Percentiles rank a stretch among this genome's conserved stretches.
Conservation (phyloP, 805 yeast species). For the Jamesozyma lodderae region DNA sequence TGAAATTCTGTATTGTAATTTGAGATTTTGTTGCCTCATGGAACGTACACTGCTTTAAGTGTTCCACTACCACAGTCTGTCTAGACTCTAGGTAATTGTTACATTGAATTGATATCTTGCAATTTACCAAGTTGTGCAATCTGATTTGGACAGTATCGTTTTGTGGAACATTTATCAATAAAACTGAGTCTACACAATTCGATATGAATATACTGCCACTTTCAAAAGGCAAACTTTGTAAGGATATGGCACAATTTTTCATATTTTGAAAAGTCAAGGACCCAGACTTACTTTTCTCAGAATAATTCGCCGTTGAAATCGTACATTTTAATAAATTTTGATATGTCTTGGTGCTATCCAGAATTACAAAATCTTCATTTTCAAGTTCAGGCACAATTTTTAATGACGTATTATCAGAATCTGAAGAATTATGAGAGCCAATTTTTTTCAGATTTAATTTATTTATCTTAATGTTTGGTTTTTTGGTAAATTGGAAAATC, state of each 20-base stretch:
- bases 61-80: conserved; percentile 23
- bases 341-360: conserved; percentile 4
- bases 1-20: conserved; percentile 20
- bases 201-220: conserved; percentile 22
- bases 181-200: conserved; percentile 11
- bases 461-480: background rate
- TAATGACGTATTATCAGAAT: background rate
- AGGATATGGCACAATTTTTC: conserved; percentile 8
- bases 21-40: conserved; percentile 10
- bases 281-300: conserved; percentile 7
- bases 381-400: conserved; percentile 1
- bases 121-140: conserved; percentile 15
- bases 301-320: conserved; percentile 1
- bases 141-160: conserved; percentile 20
- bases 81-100: background rate
- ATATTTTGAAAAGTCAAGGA: conserved; percentile 15
- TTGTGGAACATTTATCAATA: conserved; percentile 8
- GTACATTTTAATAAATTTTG: conserved; percentile 11
- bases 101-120: conserved; percentile 14
- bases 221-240: conserved; percentile 13
- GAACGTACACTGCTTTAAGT: conserved; percentile 17
- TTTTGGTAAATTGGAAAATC: conserved; percentile 3
- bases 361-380: conserved; percentile 3
- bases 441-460: background rate
- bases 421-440: background rate